A percentile compares a stretch with the other conserved stretches of the same genome.
Conservation (phyloP, 306 rosid genomes). For the Pyrus bretschneideri region DNA sequence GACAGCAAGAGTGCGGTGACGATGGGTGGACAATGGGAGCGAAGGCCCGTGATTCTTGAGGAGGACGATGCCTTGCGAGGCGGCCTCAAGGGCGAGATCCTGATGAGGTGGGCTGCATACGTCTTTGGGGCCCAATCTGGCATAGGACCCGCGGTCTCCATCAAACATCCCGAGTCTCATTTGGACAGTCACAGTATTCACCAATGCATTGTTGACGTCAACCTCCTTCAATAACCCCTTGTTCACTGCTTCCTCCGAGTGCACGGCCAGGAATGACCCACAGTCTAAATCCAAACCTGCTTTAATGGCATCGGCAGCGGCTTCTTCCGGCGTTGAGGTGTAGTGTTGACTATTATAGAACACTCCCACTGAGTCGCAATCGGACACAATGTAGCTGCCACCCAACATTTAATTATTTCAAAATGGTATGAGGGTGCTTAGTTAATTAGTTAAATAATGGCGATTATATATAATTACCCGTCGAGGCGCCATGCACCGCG, state of each 20-base stretch:
- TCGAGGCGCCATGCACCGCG: constrained; percentile 76
- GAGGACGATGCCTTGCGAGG: constrained; percentile 76
- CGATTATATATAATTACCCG: constrained; percentile 35
- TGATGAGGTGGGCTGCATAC: constrained; percentile 71
- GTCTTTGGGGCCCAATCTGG: constrained; percentile 61
- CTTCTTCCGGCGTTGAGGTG: constrained; percentile 76
- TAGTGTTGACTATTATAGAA: constrained; percentile 63
- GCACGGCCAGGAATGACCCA: constrained; percentile 70
- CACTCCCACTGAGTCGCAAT: constrained; percentile 87
- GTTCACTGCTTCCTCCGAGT: constrained; percentile 59
- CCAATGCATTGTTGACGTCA: constrained; percentile 50
- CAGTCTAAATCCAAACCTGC: constrained; percentile 95
- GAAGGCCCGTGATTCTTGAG: constrained; percentile 57
- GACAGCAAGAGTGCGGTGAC: constrained; percentile 57
- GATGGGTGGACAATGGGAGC: constrained; percentile 53
- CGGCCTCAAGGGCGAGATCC: constrained; percentile 71
- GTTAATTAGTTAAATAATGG: background rate
- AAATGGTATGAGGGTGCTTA: background rate
- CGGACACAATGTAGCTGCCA: constrained; percentile 75
- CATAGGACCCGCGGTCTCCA: constrained; percentile 55
- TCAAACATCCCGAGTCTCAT: constrained; percentile 95
- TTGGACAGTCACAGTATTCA: constrained; percentile 63
- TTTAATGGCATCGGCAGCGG: constrained; percentile 91
- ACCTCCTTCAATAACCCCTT: constrained; percentile 54
- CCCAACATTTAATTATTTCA: background rate